Evolutionary conservation across 106 monocot genomes (phyloP), one percentile per base, ranked within the genome.

Genomic region (Dactylorhiza incarnata): DNA sequence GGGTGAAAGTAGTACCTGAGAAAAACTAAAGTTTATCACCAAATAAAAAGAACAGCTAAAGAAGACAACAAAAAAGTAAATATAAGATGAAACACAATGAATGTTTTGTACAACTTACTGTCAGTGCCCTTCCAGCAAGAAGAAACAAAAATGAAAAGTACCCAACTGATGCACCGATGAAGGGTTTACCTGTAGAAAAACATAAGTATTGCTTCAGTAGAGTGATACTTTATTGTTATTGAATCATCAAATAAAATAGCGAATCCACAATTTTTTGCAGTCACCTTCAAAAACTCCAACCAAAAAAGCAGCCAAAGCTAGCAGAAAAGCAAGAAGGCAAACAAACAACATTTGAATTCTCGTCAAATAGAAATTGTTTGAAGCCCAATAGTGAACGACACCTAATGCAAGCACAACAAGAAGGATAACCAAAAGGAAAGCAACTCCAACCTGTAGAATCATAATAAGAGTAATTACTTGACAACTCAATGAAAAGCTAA

Each of bases 111-210:
- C 29, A 73, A 78, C 89, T 75, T 87, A 97, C 96, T 80, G 96
- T 97, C 78, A 97, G 79, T 16, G 96, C 89, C 73, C 93, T 93
- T 73, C 96, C 96, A 13, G 89, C 85, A 54, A 97, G 91, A 81
- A 97, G 91, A 82, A 97, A 97, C 10, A 97, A 76, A 84, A 97
- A 97, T 26, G 96, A 87, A 73, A 97, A 97, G 80, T 97, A 97
- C 13, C 93, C 96, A 72, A 97, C 91, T 74, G 96, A 97, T 72
- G 86, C 96, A 73, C 96, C 96, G 81, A 97, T 82, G 75, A 97
- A 97, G 5, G 96, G 91, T 79, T 91, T 86, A 47, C 78, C 96
- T 97, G 83, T n/a, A 81, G 81, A 37, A 22, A 61, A 9, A 16
- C 6, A 72, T 14, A 45, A 69, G 20, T 6, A 45, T 15, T 29